phyloP scores from a whole-genome alignment of 139 green algal species.

The Chlamydomonas sp. region DNA sequence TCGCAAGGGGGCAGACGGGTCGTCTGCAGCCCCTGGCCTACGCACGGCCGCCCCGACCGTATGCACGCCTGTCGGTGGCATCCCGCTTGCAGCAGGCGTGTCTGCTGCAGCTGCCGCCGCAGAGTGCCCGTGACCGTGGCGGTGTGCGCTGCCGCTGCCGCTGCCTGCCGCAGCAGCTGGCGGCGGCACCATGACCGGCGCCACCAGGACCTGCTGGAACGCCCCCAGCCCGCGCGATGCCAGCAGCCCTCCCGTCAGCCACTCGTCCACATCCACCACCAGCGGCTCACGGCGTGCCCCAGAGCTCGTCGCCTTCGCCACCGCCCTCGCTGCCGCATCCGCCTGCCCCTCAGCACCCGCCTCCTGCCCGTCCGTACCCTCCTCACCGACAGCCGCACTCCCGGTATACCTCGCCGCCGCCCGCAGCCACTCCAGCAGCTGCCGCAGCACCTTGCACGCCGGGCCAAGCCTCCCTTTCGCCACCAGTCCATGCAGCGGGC shows the following conservation, averaged over 20 bases:
- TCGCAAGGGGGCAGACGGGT: slow-evolving; percentile 7
- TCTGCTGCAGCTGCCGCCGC: background rate
- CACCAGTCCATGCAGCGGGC: slow-evolving; percentile 38
- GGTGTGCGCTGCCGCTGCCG: background rate
- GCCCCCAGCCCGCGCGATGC: slow-evolving; percentile 10
- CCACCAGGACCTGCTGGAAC: slow-evolving; percentile 15
- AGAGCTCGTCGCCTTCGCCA: background rate
- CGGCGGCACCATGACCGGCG: background rate
- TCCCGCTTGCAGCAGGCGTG: background rate
- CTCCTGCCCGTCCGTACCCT: background rate
- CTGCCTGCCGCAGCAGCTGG: background rate
- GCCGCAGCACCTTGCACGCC: slow-evolving; percentile 36
- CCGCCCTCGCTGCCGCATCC: background rate
- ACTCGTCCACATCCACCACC: background rate
- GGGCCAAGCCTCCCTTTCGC: slow-evolving; percentile 38
- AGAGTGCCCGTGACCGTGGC: background rate
- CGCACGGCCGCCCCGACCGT: background rate
- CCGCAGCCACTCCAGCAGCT: slow-evolving; percentile 42
- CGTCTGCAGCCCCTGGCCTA: background rate
- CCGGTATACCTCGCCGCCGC: background rate
- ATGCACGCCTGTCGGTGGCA: background rate
- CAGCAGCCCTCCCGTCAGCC: slow-evolving; percentile 11
- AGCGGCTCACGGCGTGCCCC: background rate
- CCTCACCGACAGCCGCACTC: background rate
- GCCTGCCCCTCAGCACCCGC: background rate